Conservation (phyloP, 225 moss, liverwort and hornwort genomes). For the Bryum argenteum region DNA sequence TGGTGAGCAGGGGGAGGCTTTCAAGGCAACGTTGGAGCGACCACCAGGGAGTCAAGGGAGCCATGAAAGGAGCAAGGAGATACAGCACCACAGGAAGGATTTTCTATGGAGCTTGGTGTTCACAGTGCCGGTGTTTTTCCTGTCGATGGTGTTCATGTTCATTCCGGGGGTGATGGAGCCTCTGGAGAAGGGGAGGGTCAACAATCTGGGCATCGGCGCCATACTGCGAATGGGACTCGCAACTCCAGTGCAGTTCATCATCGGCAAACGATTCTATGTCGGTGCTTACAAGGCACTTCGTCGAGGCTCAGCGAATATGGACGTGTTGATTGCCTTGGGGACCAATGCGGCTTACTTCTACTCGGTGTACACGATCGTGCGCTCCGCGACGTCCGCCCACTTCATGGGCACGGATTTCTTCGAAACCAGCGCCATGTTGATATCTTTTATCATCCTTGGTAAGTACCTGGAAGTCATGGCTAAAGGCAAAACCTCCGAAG, state of each 20-base stretch:
- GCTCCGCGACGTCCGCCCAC: conserved; percentile 55
- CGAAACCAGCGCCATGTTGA: conserved; percentile 89
- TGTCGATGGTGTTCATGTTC: conserved; percentile 83
- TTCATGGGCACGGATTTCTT: conserved; percentile 83
- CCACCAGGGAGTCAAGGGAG: conserved; percentile 53
- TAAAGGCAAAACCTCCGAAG: conserved; percentile 91
- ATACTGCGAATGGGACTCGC: conserved; percentile 70
- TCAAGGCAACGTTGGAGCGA: conserved; percentile 56
- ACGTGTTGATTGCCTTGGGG: conserved; percentile 80
- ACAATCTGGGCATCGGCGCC: conserved; percentile 70
- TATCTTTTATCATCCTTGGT: conserved; percentile 84
- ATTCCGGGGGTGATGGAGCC: conserved; percentile 57
- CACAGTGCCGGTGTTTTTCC: conserved; percentile 74
- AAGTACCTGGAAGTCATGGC: conserved; percentile 84
- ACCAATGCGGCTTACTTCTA: conserved; percentile 95
- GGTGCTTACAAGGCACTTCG: conserved; percentile 89
- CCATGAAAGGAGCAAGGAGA: conserved; percentile 61
- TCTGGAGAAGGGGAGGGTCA: conserved; percentile 66
- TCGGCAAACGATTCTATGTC: conserved; percentile 74
- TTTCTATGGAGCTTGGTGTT: conserved; percentile 89
- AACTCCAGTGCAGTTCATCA: conserved; percentile 81
- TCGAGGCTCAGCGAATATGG: conserved; percentile 83
- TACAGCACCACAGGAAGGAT: conserved; percentile 49
- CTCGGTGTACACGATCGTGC: conserved; percentile 71
- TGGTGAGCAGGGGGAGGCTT: conserved; percentile 37